A percentile compares a stretch with the other conserved stretches of the same genome.
Conservation (phyloP, 805 yeast genomes). For the Candida ulmi region DNA sequence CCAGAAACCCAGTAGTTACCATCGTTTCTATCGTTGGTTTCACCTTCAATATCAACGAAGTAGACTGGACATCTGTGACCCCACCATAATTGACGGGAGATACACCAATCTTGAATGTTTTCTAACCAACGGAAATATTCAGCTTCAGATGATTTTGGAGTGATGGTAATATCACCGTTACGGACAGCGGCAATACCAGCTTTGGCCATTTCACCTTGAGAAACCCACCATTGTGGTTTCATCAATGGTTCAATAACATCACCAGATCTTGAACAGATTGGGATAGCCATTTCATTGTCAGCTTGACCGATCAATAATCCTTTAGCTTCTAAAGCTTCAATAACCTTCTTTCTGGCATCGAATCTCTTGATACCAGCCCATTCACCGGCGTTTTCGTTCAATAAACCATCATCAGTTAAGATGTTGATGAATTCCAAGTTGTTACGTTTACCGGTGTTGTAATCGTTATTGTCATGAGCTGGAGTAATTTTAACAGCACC, state of each 20-base stretch:
- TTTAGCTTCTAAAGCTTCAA: conserved; percentile 67
- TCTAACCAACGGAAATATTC: conserved; percentile 96
- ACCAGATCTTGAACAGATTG: conserved; percentile 93
- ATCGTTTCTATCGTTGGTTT: conserved; percentile 47
- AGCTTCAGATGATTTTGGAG: conserved; percentile 85
- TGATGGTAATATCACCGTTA: conserved; percentile 71
- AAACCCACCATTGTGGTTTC: conserved; percentile 99
- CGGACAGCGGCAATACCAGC: conserved; percentile 83
- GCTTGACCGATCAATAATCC: conserved; percentile 79
- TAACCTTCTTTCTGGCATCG: conserved; percentile 83
- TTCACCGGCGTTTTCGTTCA: conserved; percentile 91
- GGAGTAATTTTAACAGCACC: conserved; percentile 99
- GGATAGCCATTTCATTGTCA: conserved; percentile 95
- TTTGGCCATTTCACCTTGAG: conserved; percentile 82
- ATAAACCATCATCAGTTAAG: conserved; percentile 83
- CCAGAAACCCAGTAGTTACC: conserved; percentile 90
- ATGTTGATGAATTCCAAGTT: conserved; percentile 83
- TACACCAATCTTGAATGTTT: conserved; percentile 98
- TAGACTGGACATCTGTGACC: conserved; percentile 98
- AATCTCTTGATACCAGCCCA: conserved; percentile 90
- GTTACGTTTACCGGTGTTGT: conserved; percentile 92
- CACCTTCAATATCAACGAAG: conserved; percentile 76
- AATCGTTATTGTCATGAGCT: conserved; percentile 97
- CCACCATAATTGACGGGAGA: conserved; percentile 92
- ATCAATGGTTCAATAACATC: conserved; percentile 94